phyloP scores from a whole-genome alignment of 2,329 filamentous ascomycete species.

The Xylaria sp. region DNA sequence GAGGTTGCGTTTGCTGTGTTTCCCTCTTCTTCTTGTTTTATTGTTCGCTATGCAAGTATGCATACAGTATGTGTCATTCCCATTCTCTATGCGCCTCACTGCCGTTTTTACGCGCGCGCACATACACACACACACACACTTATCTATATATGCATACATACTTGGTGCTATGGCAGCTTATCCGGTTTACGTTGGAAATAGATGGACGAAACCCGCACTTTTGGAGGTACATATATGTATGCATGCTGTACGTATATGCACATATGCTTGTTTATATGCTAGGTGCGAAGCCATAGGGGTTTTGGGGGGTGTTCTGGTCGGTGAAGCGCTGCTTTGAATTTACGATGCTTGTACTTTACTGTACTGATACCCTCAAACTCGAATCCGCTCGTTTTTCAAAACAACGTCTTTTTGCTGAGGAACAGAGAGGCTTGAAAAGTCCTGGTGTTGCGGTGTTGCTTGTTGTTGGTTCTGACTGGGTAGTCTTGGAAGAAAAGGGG shows the following conservation, averaged over 20 bases:
- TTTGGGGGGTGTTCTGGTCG: background rate
- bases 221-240: slow-evolving; percentile 1
- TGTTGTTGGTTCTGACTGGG: background rate
- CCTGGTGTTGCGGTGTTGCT: background rate
- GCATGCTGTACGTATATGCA: background rate
- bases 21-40: background rate
- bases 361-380: slow-evolving; percentile 20
- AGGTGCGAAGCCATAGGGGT: background rate
- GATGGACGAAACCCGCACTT: background rate
- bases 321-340: slow-evolving; percentile 15
- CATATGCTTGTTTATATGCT: background rate
- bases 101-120: background rate
- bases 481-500: too few relatives aligned
- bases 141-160: background rate
- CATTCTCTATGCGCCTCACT: background rate
- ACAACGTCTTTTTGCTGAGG: background rate
- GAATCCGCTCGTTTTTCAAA: slow-evolving; percentile 7
- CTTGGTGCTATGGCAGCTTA: slow-evolving; percentile 5
- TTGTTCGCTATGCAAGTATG: background rate
- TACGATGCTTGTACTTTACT: slow-evolving; percentile 3
- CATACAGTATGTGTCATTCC: background rate
- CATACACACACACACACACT: background rate
- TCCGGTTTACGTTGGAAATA: background rate
- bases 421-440: background rate
- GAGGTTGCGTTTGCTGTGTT: slow-evolving; percentile 9